Evolutionary conservation across 2,329 filamentous ascomycete genomes (phyloP).

Genomic region (Penicillium sp.): DNA sequence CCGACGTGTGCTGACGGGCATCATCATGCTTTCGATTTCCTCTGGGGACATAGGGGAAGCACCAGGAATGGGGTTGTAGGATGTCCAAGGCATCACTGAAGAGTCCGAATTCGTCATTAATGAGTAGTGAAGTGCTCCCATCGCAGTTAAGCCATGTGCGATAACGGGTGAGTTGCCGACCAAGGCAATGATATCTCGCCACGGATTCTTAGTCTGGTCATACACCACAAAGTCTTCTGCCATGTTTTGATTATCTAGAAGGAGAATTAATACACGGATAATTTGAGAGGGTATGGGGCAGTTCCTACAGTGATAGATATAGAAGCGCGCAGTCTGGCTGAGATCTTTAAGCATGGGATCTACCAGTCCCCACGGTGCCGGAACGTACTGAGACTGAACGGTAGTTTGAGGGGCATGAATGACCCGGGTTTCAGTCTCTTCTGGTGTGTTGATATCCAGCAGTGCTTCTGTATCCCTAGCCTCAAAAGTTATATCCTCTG

Average conservation of each 20-base stretch:
- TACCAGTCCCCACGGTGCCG: conserved; percentile 39
- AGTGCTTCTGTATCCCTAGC: neutral
- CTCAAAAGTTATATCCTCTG: conserved; percentile 1
- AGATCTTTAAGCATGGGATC: conserved; percentile 48
- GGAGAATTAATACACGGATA: conserved; percentile 13
- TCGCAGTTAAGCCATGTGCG: conserved; percentile 45
- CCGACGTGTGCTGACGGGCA: conserved; percentile 28
- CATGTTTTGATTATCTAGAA: conserved; percentile 35
- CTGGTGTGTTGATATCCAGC: neutral
- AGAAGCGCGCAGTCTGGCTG: conserved; percentile 42
- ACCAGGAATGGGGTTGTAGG: conserved; percentile 13
- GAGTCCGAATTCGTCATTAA: conserved; percentile 34
- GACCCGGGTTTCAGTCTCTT: conserved; percentile 11
- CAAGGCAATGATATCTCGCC: conserved; percentile 46
- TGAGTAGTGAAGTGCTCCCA: conserved; percentile 47
- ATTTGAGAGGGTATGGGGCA: neutral
- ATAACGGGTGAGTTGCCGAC: conserved; percentile 44
- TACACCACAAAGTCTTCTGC: conserved; percentile 46
- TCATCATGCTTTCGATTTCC: conserved; percentile 28
- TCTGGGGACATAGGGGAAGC: conserved; percentile 20
- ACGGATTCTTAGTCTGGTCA: conserved; percentile 45
- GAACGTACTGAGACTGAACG: conserved; percentile 17
- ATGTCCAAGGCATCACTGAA: conserved; percentile 33
- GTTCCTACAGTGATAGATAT: conserved; percentile 43
- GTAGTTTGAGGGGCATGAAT: conserved; percentile 13